These are phyloP conservation scores for Fusarium continuum DNA, from an alignment of 2,329 filamentous ascomycete genomes.

Conservation along the genomic window DNA sequence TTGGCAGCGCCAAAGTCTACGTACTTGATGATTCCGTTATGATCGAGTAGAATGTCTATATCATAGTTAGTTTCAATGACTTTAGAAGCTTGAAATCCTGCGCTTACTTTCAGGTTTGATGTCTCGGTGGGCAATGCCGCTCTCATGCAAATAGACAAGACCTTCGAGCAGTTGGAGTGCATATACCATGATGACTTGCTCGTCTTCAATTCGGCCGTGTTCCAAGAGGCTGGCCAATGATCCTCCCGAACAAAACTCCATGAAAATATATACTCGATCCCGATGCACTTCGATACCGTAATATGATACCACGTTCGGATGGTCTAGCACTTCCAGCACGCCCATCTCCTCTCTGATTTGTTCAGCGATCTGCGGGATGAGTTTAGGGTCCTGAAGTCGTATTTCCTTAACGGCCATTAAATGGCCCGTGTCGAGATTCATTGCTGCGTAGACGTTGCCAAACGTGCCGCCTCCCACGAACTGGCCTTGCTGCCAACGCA, in stretches of 20 bases:
- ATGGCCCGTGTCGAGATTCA: constrained; percentile 95
- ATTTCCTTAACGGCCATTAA: constrained; percentile 99
- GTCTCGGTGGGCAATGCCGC: constrained; percentile 92
- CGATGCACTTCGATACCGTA: constrained; percentile 98
- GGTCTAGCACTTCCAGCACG: constrained; percentile 92
- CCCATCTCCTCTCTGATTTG: constrained; percentile 98
- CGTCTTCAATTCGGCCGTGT: constrained; percentile 96
- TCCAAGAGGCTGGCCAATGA: constrained; percentile 90
- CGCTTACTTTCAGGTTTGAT: constrained; percentile 94
- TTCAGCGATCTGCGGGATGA: constrained; percentile 91
- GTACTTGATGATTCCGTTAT: constrained; percentile 98
- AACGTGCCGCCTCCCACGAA: constrained; percentile 98
- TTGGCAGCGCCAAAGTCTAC: constrained; percentile 98
- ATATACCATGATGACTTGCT: constrained; percentile 97
- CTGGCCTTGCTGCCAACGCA: constrained; percentile 98
- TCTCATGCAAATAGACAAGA: constrained; percentile 90
- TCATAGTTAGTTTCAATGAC: constrained; percentile 25
- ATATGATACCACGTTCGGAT: constrained; percentile 97
- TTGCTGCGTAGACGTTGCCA: constrained; percentile 95
- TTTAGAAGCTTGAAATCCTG: background rate
- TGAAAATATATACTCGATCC: constrained; percentile 99
- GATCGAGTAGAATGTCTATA: constrained; percentile 90
- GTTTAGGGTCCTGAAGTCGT: constrained; percentile 91
- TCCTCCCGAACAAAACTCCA: constrained; percentile 98
- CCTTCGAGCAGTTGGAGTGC: constrained; percentile 93